Evolutionary conservation across 169 alveolate species (phyloP).

Genomic region (Perkinsus chesapeaki): DNA sequence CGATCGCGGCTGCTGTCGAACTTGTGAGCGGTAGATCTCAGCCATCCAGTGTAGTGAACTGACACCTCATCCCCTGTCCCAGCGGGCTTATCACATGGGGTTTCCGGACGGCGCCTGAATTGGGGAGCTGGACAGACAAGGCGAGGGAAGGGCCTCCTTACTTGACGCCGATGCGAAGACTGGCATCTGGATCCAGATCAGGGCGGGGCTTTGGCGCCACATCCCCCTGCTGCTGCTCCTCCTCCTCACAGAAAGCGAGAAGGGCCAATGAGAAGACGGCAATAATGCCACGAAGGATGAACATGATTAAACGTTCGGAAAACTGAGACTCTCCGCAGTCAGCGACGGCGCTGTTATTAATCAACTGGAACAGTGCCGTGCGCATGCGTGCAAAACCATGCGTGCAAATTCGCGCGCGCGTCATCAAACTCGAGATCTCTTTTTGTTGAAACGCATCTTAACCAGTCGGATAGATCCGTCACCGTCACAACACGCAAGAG

Average conservation of each 20-base stretch:
- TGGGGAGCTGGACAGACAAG: neutral
- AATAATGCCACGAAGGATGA: neutral
- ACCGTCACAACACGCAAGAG: too few species aligned
- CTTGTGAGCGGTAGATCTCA: neutral
- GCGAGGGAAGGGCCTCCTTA: neutral
- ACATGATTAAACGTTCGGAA: neutral
- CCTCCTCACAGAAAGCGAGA: neutral
- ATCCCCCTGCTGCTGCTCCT: neutral
- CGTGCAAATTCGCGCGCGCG: neutral
- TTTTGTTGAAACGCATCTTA: too few species aligned
- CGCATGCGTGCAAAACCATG: neutral
- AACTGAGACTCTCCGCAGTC: neutral
- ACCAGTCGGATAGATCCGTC: too few species aligned
- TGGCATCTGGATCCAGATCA: neutral
- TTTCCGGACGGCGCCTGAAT: neutral
- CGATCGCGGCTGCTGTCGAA: neutral
- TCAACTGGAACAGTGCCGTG: neutral
- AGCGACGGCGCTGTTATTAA: too few species aligned
- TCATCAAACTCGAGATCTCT: neutral
- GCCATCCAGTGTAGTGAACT: neutral
- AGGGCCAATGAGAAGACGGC: neutral
- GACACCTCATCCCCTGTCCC: neutral
- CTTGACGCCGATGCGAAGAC: neutral
- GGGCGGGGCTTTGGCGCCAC: neutral
- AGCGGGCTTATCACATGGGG: neutral